Percentiles rank a stretch among this genome's conserved stretches.
Conservation (phyloP, 1,139 yeast species). For the Diutina neorugosa region DNA sequence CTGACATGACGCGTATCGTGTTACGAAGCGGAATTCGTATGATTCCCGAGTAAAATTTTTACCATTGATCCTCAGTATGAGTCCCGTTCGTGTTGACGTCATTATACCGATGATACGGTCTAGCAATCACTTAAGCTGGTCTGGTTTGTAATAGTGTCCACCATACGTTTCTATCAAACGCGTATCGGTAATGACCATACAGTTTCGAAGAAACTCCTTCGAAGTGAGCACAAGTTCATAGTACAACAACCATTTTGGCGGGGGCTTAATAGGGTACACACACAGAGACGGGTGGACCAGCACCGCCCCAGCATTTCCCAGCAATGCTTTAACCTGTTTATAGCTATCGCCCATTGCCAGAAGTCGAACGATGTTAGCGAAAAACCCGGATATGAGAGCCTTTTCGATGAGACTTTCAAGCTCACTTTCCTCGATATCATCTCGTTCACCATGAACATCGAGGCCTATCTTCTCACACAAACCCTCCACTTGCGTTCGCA, state of each 20-base stretch:
- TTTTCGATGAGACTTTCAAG: constrained; percentile 10
- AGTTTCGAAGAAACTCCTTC: constrained; percentile 82
- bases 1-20: too few relatives aligned
- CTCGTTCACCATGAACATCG: not conserved
- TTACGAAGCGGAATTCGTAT: too few relatives aligned
- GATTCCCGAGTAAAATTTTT: too few relatives aligned
- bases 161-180: constrained; percentile 57
- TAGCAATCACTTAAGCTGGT: not conserved
- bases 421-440: constrained; percentile 8
- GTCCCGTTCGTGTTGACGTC: too few relatives aligned
- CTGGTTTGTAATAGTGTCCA: constrained; percentile 35
- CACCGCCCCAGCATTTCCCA: constrained; percentile 17
- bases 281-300: constrained; percentile 78
- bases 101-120: too few relatives aligned
- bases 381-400: constrained; percentile 71
- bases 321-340: constrained; percentile 24
- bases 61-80: too few relatives aligned
- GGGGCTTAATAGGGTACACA: constrained; percentile 48
- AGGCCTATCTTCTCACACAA: constrained; percentile 54
- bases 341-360: constrained; percentile 65
- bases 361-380: constrained; percentile 64
- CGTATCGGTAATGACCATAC: constrained; percentile 51
- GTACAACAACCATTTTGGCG: constrained; percentile 60
- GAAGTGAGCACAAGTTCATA: constrained; percentile 80
- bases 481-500: constrained; percentile 56